Base-by-base conservation (phyloP, 2,329 filamentous ascomycete species). In the Metarhizium album region DNA sequence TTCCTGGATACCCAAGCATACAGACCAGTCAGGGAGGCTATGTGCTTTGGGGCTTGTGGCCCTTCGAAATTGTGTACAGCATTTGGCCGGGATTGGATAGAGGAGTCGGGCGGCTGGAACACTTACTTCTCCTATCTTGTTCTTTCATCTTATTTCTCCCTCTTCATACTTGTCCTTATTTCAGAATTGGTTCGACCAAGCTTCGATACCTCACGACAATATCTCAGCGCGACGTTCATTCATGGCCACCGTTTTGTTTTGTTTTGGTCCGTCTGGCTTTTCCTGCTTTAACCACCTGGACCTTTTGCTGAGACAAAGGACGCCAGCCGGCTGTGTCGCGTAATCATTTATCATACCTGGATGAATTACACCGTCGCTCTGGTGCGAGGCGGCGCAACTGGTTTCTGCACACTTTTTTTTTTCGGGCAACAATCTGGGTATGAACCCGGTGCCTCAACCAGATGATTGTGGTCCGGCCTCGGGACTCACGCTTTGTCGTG, bases 1-100 rank as follows among this genome's bases (percentile, higher is more conserved):
- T 60, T 60, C 58, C 58, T 64, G 64, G 62, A 62, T 64, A 67
- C 65, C 63, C 63, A 62, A 62, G 60, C 62, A 63, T 64, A 64
- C 58, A 63, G 54, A 58, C 60, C 57, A 57, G 58, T 59, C 55
- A 55, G 64, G 60, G 63, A 61, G 64, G 62, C 64, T 65, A 61
- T 66, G 58, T 63, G 63, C 60, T 63, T 65, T 62, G 57, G 56
- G 62, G 57, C 56, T 55, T 50, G 48, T 53, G 52, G 59, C 60
- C 59, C 59, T 57, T 58, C 59, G 58, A 63, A 58, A 59, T 52
- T 62, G 59, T 62, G 59, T 60, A 56, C 60, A 64, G 62, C 65
- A 61, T 51, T 65, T 62, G 60, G 59, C 58, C 60, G 57, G 60
- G 60, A 56, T 56, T 59, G 65, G 58, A 67, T 70, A 70, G 67